These are phyloP conservation scores for Amanita thiersii DNA, from an alignment of 768 basidiomycete species.

Conservation along the genomic window DNA sequence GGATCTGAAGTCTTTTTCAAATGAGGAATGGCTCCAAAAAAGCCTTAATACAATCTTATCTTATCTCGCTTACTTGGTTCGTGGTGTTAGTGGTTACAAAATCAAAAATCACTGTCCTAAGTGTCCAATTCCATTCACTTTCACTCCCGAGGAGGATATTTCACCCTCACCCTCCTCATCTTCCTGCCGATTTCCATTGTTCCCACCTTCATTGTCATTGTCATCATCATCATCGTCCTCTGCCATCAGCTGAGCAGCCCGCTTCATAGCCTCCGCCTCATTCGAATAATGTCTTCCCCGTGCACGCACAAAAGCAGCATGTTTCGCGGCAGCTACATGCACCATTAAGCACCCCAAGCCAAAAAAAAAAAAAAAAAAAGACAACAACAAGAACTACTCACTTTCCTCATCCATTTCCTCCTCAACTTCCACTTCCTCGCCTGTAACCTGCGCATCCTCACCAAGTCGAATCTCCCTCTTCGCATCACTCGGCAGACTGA, in stretches of 20 bases:
- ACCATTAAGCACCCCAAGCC: too few species aligned
- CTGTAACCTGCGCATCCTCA: conserved; percentile 47
- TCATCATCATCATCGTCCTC: conserved; percentile 50
- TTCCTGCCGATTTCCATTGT: too few species aligned
- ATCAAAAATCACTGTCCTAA: background rate
- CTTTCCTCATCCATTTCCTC: conserved; percentile 91
- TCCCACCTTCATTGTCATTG: conserved; percentile 20
- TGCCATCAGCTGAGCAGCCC: conserved; percentile 53
- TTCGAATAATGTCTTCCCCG: conserved; percentile 84
- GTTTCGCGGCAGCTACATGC: conserved; percentile 64
- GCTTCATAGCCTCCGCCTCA: conserved; percentile 91
- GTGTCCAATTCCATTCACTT: conserved; percentile 22
- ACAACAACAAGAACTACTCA: conserved; percentile 24
- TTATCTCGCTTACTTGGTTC: conserved; percentile 1
- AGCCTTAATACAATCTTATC: conserved; percentile 6
- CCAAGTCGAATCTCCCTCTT: conserved; percentile 50
- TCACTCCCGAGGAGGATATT: conserved; percentile 7
- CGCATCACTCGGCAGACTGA: conserved; percentile 69
- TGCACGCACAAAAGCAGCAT: conserved; percentile 73
- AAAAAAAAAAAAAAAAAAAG: conserved; percentile 1
- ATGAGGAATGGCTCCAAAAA: background rate
- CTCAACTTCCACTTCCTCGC: conserved; percentile 63
- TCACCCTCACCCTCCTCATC: conserved; percentile 18
- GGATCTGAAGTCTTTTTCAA: background rate
- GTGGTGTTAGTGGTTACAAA: conserved; percentile 7